Base-by-base conservation (phyloP, 495 filamentous ascomycete species). In the Alectoria sarmentosa region DNA sequence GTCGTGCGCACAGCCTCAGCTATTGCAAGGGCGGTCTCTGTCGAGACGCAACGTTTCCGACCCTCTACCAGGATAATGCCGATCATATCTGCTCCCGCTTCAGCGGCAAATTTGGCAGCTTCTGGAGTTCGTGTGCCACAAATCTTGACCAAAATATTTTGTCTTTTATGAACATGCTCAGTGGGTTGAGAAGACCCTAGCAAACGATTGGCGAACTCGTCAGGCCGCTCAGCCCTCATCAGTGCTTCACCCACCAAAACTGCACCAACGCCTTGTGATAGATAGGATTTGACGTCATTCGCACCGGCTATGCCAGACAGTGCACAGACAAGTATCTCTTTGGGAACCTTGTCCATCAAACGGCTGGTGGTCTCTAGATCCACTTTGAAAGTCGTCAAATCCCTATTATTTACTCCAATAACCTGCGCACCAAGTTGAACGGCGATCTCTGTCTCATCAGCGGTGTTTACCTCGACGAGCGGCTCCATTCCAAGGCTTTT, bases 401-500 rank as follows among this genome's bases (percentile, higher is more conserved):
- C 93, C 48, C 63, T 59, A 75, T 99, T 99, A 76, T 99, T 99
- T 69, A 99, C 94, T 13, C 94, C 94, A 70, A 99, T 96, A 32
- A 95, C 92, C 73, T 91, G 87, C n/a, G 94, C 82, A 21, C 94
- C 95, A 13, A 99, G 80, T 34, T 88, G 83, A 32, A 96, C 86
- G 15, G 94, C 94, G 41, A 84, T 86, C 48, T 86, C 78, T 92
- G 97, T 98, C 76, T 99, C 94, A 46, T 92, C 90, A 1, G 87
- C 82, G 26, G 87, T 98, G 69, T 99, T 95, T 28, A 99, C 94
- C 73, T 99, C 94, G 34, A 99, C 95, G 21, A 99, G 76, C 28
- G 94, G 94, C 76, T 98, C 95, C 94, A 99, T 99, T 36, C 92
- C 93, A 3, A 99, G 83, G 19, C 88, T 89, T 59, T 86, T 82